These are phyloP conservation scores for Ophiostoma quercus DNA, from an alignment of 2,329 filamentous ascomycete species.

Conservation along the genomic window DNA sequence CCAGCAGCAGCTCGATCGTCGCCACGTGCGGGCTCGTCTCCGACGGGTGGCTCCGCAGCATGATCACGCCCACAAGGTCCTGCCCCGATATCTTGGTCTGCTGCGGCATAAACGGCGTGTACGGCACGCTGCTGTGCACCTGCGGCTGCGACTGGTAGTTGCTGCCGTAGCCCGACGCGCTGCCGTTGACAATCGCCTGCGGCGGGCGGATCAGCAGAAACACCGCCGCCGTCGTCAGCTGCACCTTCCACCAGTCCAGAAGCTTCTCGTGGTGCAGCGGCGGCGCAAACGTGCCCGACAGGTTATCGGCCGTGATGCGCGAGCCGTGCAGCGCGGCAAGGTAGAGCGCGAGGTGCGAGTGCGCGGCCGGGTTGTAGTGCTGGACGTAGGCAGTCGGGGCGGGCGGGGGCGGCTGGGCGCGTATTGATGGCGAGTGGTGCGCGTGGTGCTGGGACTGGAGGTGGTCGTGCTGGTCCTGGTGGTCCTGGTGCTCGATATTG, in stretches of 20 bases:
- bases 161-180: not conserved
- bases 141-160: constrained; percentile 10
- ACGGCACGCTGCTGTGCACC: not conserved
- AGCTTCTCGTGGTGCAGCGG: constrained; percentile 54
- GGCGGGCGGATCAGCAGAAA: constrained; percentile 44
- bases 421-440: not conserved
- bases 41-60: constrained; percentile 46
- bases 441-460: not conserved
- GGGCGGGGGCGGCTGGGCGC: not conserved
- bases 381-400: constrained; percentile 16
- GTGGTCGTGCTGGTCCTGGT: not conserved
- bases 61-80: constrained; percentile 52
- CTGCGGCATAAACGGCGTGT: not conserved
- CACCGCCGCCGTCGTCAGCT: constrained; percentile 48
- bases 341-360: constrained; percentile 50
- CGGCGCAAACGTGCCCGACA: constrained; percentile 55
- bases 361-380: constrained; percentile 42
- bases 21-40: constrained; percentile 55
- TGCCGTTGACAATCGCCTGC: not conserved
- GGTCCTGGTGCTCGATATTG: not conserved
- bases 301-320: constrained; percentile 54
- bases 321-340: constrained; percentile 54
- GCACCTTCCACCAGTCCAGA: constrained; percentile 52
- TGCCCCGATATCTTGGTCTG: constrained; percentile 37
- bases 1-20: constrained; percentile 53